phyloP scores from a whole-genome alignment of 805 yeast species.

The Zygosaccharomyces lentus region DNA sequence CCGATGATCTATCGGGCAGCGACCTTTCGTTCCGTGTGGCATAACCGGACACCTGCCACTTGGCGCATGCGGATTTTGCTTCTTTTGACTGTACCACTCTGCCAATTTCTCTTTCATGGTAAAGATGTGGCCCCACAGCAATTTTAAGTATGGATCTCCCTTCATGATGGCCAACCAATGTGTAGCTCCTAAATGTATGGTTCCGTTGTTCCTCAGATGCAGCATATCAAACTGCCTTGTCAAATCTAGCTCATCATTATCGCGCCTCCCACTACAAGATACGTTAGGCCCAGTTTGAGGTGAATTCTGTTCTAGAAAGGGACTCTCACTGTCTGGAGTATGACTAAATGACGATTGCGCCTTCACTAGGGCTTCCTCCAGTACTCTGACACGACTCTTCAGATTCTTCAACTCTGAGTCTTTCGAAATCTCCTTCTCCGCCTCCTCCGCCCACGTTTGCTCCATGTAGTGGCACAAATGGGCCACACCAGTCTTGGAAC shows the following conservation, averaged over 20 bases:
- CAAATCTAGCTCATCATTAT: slow-evolving; percentile 36
- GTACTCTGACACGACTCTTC: slow-evolving; percentile 48
- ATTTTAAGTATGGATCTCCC: slow-evolving; percentile 53
- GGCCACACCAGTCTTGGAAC: slow-evolving; percentile 54
- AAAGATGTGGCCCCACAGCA: slow-evolving; percentile 49
- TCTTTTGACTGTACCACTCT: slow-evolving; percentile 33
- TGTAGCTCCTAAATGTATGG: slow-evolving; percentile 47
- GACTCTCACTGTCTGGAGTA: slow-evolving; percentile 20
- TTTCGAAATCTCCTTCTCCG: slow-evolving; percentile 47
- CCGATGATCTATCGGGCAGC: slow-evolving; percentile 29
- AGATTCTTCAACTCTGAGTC: slow-evolving; percentile 48
- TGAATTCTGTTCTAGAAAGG: slow-evolving; percentile 9
- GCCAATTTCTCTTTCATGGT: slow-evolving; percentile 38
- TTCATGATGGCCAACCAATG: slow-evolving; percentile 58
- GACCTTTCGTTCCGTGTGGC: slow-evolving; percentile 13
- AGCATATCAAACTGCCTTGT: slow-evolving; percentile 44
- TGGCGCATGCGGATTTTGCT: slow-evolving; percentile 12
- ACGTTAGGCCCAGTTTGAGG: slow-evolving; percentile 9
- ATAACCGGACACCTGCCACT: slow-evolving; percentile 25
- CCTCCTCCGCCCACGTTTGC: slow-evolving; percentile 53
- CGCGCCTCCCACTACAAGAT: slow-evolving; percentile 20
- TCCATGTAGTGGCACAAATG: slow-evolving; percentile 55
- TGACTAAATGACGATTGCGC: slow-evolving; percentile 24
- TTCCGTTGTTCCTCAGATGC: slow-evolving; percentile 41
- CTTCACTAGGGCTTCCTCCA: slow-evolving; percentile 45